Evolutionary conservation across 2,329 filamentous ascomycete species (phyloP), one percentile per base, ranked within the genome.

Genomic region (Venturia nashicola): DNA sequence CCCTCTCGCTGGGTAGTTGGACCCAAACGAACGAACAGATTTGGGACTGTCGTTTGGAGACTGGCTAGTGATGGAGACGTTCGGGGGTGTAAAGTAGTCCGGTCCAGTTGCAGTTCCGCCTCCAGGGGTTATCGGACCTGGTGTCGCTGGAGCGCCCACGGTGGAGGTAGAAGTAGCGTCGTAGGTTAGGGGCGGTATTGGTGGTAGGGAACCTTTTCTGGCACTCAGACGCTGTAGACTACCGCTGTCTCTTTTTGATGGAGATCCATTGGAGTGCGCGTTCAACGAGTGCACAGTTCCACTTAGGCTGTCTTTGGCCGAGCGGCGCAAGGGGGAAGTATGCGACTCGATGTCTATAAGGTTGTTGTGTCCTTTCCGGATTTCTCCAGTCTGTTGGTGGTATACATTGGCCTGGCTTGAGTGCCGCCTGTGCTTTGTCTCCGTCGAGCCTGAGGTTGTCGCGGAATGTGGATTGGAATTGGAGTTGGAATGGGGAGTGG

Each of bases 141-240:
- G 43, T 23, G 61, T 62, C n/a, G 61, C 27, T 48, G 43, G 61
- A 23, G 61, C 32, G 32, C 43, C 42, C 42, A 43, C 20, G 20
- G 61, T 54, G 27, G 61, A 51, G n/a, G 61, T 36, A 39, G 61
- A 62, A 16, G 61, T 27, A 40, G 61, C n/a, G 51, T 63, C 61
- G 48, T 43, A 63, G 23, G 65, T 55, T 61, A 65, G 65, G 62
- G 54, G 20, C 44, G 59, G 64, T 65, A 69, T 64, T 68, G 68
- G 62, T 32, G 67, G 54, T 62, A 16, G 61, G 55, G 71, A 64
- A 68, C 68, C 70, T 72, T 68, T 65, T 67, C 67, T 67, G 66
- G 57, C 54, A 55, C 59, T 65, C 63, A 44, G 36, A 60, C 23
- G 59, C 23, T 32, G 43, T 6, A 34, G n/a, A 60, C 39, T 60